Evolutionary conservation across 768 basidiomycete genomes (phyloP).

Genomic region (Fomitopsis serialis): DNA sequence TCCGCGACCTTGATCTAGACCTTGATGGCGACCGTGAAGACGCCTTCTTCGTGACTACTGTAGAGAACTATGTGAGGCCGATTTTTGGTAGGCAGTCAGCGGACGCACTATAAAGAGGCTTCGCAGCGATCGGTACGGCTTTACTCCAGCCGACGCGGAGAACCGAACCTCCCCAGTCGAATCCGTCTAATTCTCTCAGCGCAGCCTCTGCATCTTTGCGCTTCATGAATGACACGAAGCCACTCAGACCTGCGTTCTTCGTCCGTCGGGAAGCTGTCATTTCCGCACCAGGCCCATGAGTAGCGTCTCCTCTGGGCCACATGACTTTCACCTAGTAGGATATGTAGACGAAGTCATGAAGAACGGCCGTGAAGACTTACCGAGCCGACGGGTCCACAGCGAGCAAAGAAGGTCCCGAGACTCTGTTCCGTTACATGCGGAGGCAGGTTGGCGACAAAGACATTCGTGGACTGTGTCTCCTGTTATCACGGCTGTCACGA

Average conservation of each 20-base stretch:
- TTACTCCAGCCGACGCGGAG: conserved; percentile 96
- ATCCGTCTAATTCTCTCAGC: conserved; percentile 84
- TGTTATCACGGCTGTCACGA: neutral
- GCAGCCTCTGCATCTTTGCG: conserved; percentile 87
- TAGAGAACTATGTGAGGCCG: too few species aligned
- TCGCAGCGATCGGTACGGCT: conserved; percentile 80
- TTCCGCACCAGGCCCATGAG: conserved; percentile 63
- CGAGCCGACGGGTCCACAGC: conserved; percentile 88
- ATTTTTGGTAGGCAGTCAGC: too few species aligned
- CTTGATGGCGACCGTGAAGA: conserved; percentile 3
- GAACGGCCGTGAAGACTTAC: conserved; percentile 36
- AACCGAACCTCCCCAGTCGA: conserved; percentile 89
- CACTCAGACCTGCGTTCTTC: conserved; percentile 78
- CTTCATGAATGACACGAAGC: conserved; percentile 97
- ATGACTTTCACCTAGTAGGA: conserved; percentile 86
- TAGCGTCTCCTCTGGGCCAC: conserved; percentile 90
- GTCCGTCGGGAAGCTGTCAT: conserved; percentile 67
- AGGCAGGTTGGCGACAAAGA: conserved; percentile 94
- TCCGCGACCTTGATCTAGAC: conserved; percentile 24
- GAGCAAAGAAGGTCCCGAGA: conserved; percentile 88
- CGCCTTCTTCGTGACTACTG: conserved; percentile 5
- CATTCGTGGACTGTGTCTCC: conserved; percentile 37
- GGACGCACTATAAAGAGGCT: conserved; percentile 71
- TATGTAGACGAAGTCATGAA: neutral
- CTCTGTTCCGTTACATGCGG: conserved; percentile 78